Evolutionary conservation across 1,284 basidiomycete genomes (phyloP), one percentile per base, ranked within the genome.

Genomic region (Cryptococcus wingfieldii): DNA sequence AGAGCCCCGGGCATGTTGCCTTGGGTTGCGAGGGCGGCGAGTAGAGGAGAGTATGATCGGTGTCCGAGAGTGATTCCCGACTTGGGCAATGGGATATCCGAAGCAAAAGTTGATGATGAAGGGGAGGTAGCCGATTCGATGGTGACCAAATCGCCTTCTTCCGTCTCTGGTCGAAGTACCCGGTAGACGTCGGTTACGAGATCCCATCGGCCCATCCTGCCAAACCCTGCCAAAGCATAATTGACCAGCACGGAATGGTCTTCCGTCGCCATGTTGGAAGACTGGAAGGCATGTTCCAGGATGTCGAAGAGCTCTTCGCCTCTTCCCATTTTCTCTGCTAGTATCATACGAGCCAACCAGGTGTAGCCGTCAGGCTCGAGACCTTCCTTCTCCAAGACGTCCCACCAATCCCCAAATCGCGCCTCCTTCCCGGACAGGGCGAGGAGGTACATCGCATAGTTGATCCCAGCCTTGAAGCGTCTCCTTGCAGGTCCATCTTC

Each of bases 171-270:
- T 16, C 38, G 31, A 7, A 50, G 19, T 14, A 5, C 19, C 6
- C 81, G 80, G 65, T 89, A 92, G 31, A 89, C 80, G 55, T 80
- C 78, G 48, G 75, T 68, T 3, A 83, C 83, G 31, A 86, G 66
- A 52, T 86, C 83, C 52, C 85, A 70, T 18, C 80, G 79, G 3
- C 79, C 77, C 45, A 79, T 80, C 28, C 78, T 77, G 9, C 81
- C 82, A 69, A 83, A 88, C 0, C 84, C 84, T 82, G 83, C 85
- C 61, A 83, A 83, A 13, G 83, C 80, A 60, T 86, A 88, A 61
- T 70, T 70, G 45, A 55, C 38, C 38, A 59, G 51, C 18, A 56
- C 42, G 18, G 34, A 50, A 10, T 19, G 18, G 19, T 50, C 48
- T n/a, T 27, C 25, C n/a, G 27, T 38, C 42, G 43, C 46, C 44